Base-by-base conservation (phyloP, 2,329 filamentous ascomycete species). In the Cadophora sp. region DNA sequence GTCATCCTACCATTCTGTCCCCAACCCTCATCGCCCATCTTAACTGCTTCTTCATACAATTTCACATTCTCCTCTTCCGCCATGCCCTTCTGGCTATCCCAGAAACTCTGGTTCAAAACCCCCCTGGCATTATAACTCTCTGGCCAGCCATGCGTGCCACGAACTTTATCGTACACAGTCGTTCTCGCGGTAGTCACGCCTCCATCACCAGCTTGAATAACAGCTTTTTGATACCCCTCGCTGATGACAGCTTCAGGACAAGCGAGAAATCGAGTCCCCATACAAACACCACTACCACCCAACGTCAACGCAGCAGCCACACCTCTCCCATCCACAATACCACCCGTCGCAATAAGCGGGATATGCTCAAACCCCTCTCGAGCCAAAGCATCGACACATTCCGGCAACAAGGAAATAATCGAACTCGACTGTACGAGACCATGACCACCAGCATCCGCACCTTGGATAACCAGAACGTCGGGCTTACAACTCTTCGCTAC, bases 141-240 rank as follows among this genome's bases (percentile, higher is more conserved):
- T 0, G 87, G 86, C 88, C 88, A 91, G 1, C 81, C 82, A 20
- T 79, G 80, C 0, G 86, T 90, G 0, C 86, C 86, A 4, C 87
- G 75, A 5, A 86, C 73, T 4, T 72, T 74, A 75, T 87, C 84
- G 73, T 85, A 87, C 0, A 86, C 74, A 47, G 80, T 83, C 2
- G 82, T 84, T 59, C 84, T 73, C 7, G 80, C 79, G 0, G 85
- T 87, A n/a, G 70, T 80, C 55, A 81, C 76, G 0, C 85, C 85
- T 1, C 85, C 85, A 74, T 87, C 85, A 0, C 62, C 75, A 4
- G 82, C 80, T 0, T 76, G 68, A 0, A 87, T 39, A 0, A 87
- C 76, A 18, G 81, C 82, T 2, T 81, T 73, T 66, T 77, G 76
- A 70, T 86, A 86, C 0, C 83, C 84, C 13, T 78, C 73, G 3